Evolutionary conservation across 768 basidiomycete genomes (phyloP).

Genomic region (Leccinum ochraceum): DNA sequence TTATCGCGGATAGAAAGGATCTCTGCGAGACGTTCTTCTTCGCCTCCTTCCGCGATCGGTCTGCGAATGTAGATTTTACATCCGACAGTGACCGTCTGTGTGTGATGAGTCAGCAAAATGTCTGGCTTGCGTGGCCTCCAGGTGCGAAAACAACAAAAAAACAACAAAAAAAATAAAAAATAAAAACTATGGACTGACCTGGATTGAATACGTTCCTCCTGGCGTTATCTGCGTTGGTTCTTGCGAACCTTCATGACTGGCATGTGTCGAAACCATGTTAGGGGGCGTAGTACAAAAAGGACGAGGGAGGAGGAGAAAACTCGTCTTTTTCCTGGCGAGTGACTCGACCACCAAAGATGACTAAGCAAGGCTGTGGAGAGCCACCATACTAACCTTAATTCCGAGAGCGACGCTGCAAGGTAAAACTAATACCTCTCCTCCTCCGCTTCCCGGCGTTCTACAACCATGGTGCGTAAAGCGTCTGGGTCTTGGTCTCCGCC

Average conservation of each 20-base stretch:
- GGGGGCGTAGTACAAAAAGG: constrained; percentile 1
- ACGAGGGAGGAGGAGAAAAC: constrained; percentile 7
- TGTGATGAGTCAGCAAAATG: constrained; percentile 37
- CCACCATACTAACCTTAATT: neutral
- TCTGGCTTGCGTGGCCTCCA: constrained; percentile 16
- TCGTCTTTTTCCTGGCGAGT: constrained; percentile 3
- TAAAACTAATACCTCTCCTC: neutral
- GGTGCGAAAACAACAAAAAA: constrained; percentile 24
- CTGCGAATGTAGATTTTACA: constrained; percentile 95
- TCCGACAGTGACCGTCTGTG: constrained; percentile 83
- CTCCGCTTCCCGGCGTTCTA: neutral
- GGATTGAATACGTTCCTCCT: constrained; percentile 75
- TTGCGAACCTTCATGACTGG: constrained; percentile 36
- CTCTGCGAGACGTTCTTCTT: constrained; percentile 93
- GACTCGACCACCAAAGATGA: constrained; percentile 16
- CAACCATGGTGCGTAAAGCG: constrained; percentile 8
- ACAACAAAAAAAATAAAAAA: neutral
- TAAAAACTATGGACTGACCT: constrained; percentile 47
- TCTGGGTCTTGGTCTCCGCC: neutral
- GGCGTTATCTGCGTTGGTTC: constrained; percentile 66
- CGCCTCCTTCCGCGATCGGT: constrained; percentile 67
- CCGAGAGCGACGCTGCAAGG: neutral
- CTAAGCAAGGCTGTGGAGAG: constrained; percentile 20
- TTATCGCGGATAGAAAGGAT: constrained; percentile 94
- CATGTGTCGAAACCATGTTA: constrained; percentile 33